Conservation (phyloP, 2,329 filamentous ascomycete genomes). For the Talaromyces sp. region DNA sequence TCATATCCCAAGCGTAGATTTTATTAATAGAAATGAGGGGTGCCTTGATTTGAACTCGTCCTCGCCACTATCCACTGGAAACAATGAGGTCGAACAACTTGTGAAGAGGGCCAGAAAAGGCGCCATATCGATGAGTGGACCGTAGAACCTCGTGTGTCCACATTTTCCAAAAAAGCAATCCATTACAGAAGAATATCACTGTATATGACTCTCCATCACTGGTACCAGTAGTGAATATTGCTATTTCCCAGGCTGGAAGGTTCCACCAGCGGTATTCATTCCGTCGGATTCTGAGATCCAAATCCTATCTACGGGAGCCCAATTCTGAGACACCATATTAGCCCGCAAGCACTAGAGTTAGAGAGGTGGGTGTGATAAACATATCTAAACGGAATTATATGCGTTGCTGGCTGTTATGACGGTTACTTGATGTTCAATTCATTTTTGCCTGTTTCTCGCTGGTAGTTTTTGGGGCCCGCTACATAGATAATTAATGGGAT, state of each 20-base stretch:
- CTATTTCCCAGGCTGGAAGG: neutral
- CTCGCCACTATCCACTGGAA: neutral
- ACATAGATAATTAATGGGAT: neutral
- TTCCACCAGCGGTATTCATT: neutral
- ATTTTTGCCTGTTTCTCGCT: neutral
- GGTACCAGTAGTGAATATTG: neutral
- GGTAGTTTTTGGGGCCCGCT: neutral
- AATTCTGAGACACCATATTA: neutral
- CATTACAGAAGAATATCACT: neutral
- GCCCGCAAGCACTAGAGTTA: no score
- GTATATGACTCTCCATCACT: no score
- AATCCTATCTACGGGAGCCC: neutral
- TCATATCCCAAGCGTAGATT: neutral
- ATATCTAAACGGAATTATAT: neutral
- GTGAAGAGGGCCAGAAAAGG: neutral
- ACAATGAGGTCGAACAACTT: neutral
- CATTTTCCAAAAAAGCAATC: neutral
- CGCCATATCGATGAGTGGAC: neutral
- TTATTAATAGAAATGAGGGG: neutral
- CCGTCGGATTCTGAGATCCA: neutral
- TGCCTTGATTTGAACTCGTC: neutral
- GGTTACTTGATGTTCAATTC: neutral
- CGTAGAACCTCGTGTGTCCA: neutral
- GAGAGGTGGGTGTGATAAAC: neutral
- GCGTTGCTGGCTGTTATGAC: neutral